Base-by-base conservation (phyloP, 352 stramenopile species). In the Pythium rishiriense region DNA sequence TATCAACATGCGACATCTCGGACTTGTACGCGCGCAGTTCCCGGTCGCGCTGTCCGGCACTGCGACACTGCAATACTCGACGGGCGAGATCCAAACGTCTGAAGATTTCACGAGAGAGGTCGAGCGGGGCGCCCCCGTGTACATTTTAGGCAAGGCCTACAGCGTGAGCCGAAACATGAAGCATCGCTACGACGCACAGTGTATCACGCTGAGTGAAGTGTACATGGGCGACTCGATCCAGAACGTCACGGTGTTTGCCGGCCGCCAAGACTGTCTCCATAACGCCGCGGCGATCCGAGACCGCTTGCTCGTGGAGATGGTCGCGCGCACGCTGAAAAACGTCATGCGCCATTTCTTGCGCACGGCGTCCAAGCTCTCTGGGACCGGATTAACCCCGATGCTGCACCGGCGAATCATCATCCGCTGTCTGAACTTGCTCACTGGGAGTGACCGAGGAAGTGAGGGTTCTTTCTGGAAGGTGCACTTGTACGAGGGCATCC, bases 1-100 rank as follows among this genome's bases (percentile, higher is more conserved):
- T 1, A 96, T 98, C 54, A 97, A 96, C 54, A 62, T 97, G 56
- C 85, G 93, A 0, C 91, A 98, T 50, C 69, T 98, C 24, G 91
- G 91, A 4, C 56, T 96, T 1, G 33, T 98, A 8, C 82, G 93
- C 10, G 61, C 78, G 0, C 75, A 90, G 42, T 97, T 97, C 58
- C 81, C 85, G 33, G 83, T 91, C 43, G 67, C 78, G 24, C 64
- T 98, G 1, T 75, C 79, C 0, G 90, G 88, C 21, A 94, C 70
- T 0, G 90, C 85, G 12, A 87, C 81, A 15, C 65, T 97, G 1
- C 83, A 94, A 58, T 97, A 94, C 50, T 80, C 90, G 17, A 94
- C 74, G 0, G 78, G 75, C 1, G 78, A 94, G 37, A 85, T 97
- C 26, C 70, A 82, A 47, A 95, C 88, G 0, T 89, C 75, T 0